phyloP scores from a whole-genome alignment of 140 eudicot species.

The Flaveria floridana region DNA sequence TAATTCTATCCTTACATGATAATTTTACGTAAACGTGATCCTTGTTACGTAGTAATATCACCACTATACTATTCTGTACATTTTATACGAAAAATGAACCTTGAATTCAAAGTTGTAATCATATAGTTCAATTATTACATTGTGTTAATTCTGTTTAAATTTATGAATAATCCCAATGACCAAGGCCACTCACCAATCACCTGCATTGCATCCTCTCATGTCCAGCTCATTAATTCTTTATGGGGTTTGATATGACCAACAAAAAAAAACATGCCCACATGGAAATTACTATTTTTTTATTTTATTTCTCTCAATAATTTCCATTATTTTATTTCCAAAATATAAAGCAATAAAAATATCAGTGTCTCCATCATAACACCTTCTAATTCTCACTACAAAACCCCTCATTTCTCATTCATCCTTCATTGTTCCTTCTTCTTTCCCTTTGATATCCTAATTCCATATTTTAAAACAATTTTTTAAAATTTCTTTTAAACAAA shows the following conservation, averaged over 20 bases:
- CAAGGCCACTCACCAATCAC: no score
- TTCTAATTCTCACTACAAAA: constrained; percentile 43
- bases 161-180: neutral
- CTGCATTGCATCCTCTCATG: constrained; percentile 11
- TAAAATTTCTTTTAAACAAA: neutral
- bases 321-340: constrained; percentile 12
- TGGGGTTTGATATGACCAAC: constrained; percentile 24
- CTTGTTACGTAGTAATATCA: no score
- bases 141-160: neutral
- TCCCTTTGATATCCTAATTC: constrained; percentile 8
- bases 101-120: no score
- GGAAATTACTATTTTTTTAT: constrained; percentile 45
- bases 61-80: no score
- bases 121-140: neutral
- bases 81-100: no score
- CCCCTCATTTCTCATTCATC: constrained; percentile 34
- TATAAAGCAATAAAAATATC: constrained; percentile 34
- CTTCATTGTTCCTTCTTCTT: constrained; percentile 26
- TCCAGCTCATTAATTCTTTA: constrained; percentile 49
- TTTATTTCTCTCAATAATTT: constrained; percentile 30
- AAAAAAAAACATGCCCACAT: constrained; percentile 53
- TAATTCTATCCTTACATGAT: no score
- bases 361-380: constrained; percentile 34
- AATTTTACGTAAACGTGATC: no score
- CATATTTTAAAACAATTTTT: neutral